A percentile compares a stretch with the other conserved stretches of the same genome.
These are phyloP conservation scores for Taiozyma sp. DNA, from an alignment of 1,139 yeast species.

Conservation along the genomic window DNA sequence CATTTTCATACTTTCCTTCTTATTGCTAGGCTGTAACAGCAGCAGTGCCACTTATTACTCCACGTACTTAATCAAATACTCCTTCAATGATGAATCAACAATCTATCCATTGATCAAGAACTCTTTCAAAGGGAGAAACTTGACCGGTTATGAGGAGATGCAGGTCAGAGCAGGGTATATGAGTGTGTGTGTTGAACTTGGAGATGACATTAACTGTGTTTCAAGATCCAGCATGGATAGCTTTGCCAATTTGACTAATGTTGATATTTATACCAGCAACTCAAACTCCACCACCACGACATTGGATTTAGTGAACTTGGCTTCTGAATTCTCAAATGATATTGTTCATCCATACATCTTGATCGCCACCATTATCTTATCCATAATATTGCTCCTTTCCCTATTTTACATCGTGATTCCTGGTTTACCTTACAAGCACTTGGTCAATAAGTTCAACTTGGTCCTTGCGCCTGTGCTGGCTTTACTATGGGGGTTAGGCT, in stretches of 20 bases:
- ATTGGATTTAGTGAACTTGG: constrained; percentile 38
- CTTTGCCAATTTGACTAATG: constrained; percentile 28
- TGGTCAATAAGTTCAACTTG: constrained; percentile 31
- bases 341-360: constrained; percentile 52
- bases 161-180: constrained; percentile 44
- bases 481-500: constrained; percentile 61
- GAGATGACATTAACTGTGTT: constrained; percentile 29
- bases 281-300: constrained; percentile 26
- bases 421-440: constrained; percentile 37
- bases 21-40: constrained; percentile 47
- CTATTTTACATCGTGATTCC: constrained; percentile 43
- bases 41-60: constrained; percentile 36
- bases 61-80: constrained; percentile 40
- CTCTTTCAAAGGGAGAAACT: constrained; percentile 27
- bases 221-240: constrained; percentile 26
- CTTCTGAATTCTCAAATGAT: constrained; percentile 35
- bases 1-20: constrained; percentile 40
- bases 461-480: constrained; percentile 34
- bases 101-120: constrained; percentile 32
- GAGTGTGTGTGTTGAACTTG: constrained; percentile 39
- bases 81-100: constrained; percentile 39
- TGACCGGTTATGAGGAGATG: constrained; percentile 29
- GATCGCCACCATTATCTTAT: constrained; percentile 42
- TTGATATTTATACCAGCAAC: constrained; percentile 27
- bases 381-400: constrained; percentile 36